Evolutionary conservation across 305 asterid species (phyloP).

Genomic region (Stenogyne calaminthoides): DNA sequence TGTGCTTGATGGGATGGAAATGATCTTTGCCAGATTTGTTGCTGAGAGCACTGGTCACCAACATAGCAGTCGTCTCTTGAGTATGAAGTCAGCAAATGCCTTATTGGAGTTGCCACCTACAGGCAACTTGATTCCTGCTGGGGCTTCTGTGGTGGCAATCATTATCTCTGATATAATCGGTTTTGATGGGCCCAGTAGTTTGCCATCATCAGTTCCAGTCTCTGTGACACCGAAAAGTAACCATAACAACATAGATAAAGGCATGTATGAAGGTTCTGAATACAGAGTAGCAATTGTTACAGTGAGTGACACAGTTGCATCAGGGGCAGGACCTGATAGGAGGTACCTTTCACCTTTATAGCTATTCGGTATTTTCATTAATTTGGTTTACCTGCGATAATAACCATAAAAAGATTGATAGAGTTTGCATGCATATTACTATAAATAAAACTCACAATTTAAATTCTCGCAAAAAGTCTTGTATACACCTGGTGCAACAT

Average conservation of each 20-base stretch:
- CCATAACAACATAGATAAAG: conserved; percentile 29
- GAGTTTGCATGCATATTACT: neutral
- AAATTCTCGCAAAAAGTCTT: too few species aligned
- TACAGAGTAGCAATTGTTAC: conserved; percentile 84
- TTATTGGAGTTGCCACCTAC: conserved; percentile 81
- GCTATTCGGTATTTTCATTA: conserved; percentile 17
- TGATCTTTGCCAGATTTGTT: conserved; percentile 55
- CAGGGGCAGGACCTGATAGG: conserved; percentile 81
- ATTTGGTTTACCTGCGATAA: neutral
- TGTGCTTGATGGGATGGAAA: conserved; percentile 18
- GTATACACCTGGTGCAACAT: too few species aligned
- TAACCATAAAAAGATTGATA: neutral
- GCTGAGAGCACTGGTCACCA: conserved; percentile 99
- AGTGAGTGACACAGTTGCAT: conserved; percentile 93
- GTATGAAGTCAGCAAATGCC: conserved; percentile 96
- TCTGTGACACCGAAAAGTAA: conserved; percentile 32
- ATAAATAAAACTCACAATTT: neutral
- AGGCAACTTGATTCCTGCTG: conserved; percentile 64
- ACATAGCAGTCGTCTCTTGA: conserved; percentile 84
- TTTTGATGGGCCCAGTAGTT: conserved; percentile 38
- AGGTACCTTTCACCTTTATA: conserved; percentile 52
- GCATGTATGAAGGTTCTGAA: conserved; percentile 42
- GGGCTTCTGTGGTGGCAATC: conserved; percentile 64
- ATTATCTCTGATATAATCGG: conserved; percentile 69
- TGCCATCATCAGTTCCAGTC: conserved; percentile 38